Evolutionary conservation across 2,329 filamentous ascomycete species (phyloP), one percentile per base, ranked within the genome.

Genomic region (Fusarium sp.): DNA sequence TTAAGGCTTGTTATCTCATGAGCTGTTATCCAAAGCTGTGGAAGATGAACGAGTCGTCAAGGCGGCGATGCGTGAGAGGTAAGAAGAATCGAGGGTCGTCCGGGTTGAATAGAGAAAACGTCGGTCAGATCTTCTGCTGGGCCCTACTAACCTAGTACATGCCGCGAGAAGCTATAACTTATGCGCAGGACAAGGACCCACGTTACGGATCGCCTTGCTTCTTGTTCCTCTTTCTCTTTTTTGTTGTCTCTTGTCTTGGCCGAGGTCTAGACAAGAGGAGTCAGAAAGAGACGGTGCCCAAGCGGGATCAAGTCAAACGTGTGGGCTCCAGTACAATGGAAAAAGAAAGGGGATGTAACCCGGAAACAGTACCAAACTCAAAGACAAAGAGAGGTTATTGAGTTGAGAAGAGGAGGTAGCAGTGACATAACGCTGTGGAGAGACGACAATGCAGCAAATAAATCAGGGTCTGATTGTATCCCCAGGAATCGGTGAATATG

Each of bases 141-240:
- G 64, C 56, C 68, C 56, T 69, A 62, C 65, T 61, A 54, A 66
- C 61, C 52, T 49, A 69, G 68, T 69, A 71, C 57, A 62, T 52
- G 59, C 48, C 61, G 67, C 44, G 65, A 70, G 60, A 52, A 74
- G 73, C 65, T 72, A 68, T 70, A 54, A 61, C 47, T 61, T 54
- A 71, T 74, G 72, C 53, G 68, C 69, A 77, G 70, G 68, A 73
- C 67, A 61, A 57, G 74, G 70, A 76, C 74, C 74, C 74, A 72
- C 74, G 74, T 74, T 70, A 71, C 75, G 74, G 75, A 75, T 70
- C 73, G 73, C 74, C 72, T 75, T 58, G 62, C 59, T 72, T 74
- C 52, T 65, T 60, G 20, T 56, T 58, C 14, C 32, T 65, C 24
- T 54, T 48, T 25, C 44, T 65, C 13, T 63, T 42, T 37, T 60